Conservation (phyloP, 2,329 filamentous ascomycete species). For the Neopestalotiopsis sp. region DNA sequence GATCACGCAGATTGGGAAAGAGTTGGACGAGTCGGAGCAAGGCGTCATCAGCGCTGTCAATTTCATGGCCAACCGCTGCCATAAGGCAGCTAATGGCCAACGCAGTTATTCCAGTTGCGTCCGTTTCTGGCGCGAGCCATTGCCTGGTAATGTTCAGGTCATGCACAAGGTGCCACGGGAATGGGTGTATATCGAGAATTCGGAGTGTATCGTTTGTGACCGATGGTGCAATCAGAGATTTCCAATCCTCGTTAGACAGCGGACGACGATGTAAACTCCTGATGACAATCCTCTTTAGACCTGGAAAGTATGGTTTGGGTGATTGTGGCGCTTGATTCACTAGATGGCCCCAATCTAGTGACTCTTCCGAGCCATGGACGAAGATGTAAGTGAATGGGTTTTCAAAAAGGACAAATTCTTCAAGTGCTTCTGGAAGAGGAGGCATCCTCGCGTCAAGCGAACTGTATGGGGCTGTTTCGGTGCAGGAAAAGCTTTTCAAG, state of each 20-base stretch:
- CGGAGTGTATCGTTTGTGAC: background rate
- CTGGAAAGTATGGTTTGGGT: background rate
- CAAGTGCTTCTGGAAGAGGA: background rate
- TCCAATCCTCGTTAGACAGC: background rate
- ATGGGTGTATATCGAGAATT: conserved; percentile 4
- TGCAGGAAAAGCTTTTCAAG: background rate
- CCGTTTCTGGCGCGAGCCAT: background rate
- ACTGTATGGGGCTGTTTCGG: background rate
- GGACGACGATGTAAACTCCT: background rate
- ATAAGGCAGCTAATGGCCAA: conserved; percentile 1
- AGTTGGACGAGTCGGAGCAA: background rate
- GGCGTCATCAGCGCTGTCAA: conserved; percentile 2
- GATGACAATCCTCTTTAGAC: conserved; percentile 1
- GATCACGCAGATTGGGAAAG: conserved; percentile 12
- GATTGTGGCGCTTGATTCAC: background rate
- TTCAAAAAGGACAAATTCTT: conserved; percentile 4
- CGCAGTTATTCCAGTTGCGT: background rate
- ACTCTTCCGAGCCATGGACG: no score
- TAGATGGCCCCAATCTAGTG: background rate
- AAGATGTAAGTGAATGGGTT: no score
- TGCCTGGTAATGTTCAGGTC: background rate
- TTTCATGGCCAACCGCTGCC: background rate
- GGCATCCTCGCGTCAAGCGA: background rate
- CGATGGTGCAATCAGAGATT: background rate
- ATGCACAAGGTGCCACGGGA: background rate